These are phyloP conservation scores for Moesziomyces sp. DNA, from an alignment of 1,284 basidiomycete genomes.

Conservation along the genomic window DNA sequence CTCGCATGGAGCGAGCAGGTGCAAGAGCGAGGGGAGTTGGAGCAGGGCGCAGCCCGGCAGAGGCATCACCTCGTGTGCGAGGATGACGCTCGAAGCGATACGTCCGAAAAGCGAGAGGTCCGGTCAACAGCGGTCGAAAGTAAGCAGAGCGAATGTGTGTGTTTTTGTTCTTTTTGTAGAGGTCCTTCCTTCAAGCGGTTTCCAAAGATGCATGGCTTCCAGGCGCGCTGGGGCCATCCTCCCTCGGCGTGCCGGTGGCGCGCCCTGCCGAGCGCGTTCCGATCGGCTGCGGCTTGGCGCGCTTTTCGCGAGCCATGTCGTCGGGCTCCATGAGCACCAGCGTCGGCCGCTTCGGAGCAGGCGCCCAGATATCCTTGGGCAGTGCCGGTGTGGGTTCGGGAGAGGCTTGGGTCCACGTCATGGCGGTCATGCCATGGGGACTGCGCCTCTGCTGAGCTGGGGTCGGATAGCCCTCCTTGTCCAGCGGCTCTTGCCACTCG, in stretches of 20 bases:
- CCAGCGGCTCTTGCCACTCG: conserved; percentile 1
- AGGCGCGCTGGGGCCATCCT: neutral
- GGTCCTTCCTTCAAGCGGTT: conserved; percentile 26
- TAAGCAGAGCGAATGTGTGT: conserved; percentile 20
- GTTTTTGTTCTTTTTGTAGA: neutral
- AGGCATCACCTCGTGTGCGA: neutral
- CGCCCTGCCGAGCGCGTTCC: conserved; percentile 19
- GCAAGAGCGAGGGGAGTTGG: neutral
- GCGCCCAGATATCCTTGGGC: conserved; percentile 40
- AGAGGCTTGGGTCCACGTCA: conserved; percentile 3
- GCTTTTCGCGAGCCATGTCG: conserved; percentile 24
- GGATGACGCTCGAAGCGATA: no score
- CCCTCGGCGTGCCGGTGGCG: neutral
- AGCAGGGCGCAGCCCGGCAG: neutral
- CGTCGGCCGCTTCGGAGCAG: conserved; percentile 28
- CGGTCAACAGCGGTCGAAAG: conserved; percentile 4
- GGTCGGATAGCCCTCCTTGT: neutral
- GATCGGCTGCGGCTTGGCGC: conserved; percentile 38
- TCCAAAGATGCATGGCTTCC: conserved; percentile 22
- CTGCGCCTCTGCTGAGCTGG: neutral
- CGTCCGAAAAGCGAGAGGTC: neutral
- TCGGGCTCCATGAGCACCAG: conserved; percentile 31
- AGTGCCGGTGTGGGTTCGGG: neutral
- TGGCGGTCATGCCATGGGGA: neutral
- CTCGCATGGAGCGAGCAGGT: no score